Base-by-base conservation (phyloP, 768 basidiomycete genomes). In the Lentinula sp. region DNA sequence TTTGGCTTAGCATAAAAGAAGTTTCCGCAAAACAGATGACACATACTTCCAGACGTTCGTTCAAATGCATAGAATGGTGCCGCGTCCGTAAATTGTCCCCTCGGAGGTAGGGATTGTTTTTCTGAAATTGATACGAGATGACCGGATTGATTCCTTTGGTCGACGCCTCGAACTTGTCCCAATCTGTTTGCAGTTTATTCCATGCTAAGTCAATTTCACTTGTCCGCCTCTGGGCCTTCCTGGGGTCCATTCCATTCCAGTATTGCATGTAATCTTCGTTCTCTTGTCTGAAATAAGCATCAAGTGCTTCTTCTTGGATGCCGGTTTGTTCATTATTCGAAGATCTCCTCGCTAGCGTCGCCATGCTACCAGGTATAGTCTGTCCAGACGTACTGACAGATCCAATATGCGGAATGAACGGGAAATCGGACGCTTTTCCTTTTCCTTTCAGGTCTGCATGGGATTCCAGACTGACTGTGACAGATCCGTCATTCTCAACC, bases 161-260 rank as follows among this genome's bases (percentile, higher is more conserved):
- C 5, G 87, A 89, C 1, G 89, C 90, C 69, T 93, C 92, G 60
- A 90, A 91, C 3, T 74, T 74, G 66, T 95, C 93, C 92, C 92
- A 95, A 61, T 87, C 86, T 10, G 74, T 70, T 70, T 93, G 91
- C 63, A 96, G 70, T 34, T 72, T 71, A 63, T 84, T 80, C 93
- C 93, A 95, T 53, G 73, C 70, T 11, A 64, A 60, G 3, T 68
- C 71, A 63, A 45, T 59, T 51, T 35, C 16, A 70, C 67, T 23
- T 54, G 28, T 59, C 53, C 23, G 48, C 63, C 23, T 34, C 59
- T 60, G 63, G 59, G 51, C 43, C 60, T 58, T 51, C 13, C 66
- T 61, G 13, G 64, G 51, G 18, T 60, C 62, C 49, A 67, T 74
- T 54, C 80, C 75, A 46, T 75, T 76, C 85, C 86, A 90, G 65